Percentiles rank a stretch among this genome's conserved stretches.
Evolutionary conservation across 768 basidiomycete species (phyloP).

Genomic region (Panaeolus cyanescens): DNA sequence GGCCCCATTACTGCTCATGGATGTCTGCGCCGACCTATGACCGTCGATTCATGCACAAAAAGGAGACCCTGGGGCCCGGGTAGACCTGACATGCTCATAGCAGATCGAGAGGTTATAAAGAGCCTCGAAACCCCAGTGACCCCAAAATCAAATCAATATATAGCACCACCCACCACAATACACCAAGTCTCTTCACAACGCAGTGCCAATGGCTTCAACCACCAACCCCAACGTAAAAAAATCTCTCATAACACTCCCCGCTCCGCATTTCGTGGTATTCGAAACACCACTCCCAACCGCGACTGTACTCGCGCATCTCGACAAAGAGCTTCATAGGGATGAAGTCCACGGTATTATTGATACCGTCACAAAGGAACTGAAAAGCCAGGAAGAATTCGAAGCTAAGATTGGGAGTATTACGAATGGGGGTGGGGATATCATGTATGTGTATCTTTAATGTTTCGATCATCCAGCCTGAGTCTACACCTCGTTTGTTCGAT

Average conservation of each 20-base stretch:
- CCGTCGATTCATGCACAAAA: no score
- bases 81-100: no score
- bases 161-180: no score
- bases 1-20: not conserved
- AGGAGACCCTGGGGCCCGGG: no score
- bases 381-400: not conserved
- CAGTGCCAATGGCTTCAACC: no score
- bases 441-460: not conserved
- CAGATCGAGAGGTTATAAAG: no score
- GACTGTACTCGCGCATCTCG: not conserved
- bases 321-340: not conserved
- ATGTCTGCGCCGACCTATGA: no score
- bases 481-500: not conserved
- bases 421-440: not conserved
- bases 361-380: not conserved
- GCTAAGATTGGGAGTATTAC: not conserved
- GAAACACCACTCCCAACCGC: not conserved
- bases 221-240: not conserved
- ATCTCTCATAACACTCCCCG: not conserved
- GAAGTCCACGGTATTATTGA: not conserved
- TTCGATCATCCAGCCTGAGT: not conserved
- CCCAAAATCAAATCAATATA: no score
- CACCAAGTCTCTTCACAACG: no score
- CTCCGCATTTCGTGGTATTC: not conserved
- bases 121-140: no score